Percentiles rank a stretch among this genome's conserved stretches.
Evolutionary conservation across 768 basidiomycete species (phyloP).

Genomic region (Leccinum sublutescens): DNA sequence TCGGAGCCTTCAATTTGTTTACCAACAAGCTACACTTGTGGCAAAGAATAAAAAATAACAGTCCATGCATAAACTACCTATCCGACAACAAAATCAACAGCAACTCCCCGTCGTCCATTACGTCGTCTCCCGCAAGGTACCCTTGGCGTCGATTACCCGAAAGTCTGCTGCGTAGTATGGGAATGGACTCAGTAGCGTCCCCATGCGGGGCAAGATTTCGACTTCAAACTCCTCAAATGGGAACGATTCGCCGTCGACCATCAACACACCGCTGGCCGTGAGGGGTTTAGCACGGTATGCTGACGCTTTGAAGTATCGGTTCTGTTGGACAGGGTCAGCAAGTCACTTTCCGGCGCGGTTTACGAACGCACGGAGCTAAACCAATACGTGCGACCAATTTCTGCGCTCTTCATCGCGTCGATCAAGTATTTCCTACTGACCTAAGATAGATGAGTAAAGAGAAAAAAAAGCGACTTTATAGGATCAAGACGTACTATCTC

Average conservation of each 20-base stretch:
- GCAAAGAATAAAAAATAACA: neutral
- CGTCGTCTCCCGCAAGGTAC: conserved; percentile 17
- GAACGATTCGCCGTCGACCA: conserved; percentile 77
- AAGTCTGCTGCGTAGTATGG: conserved; percentile 57
- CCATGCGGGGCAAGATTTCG: conserved; percentile 69
- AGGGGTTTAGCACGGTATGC: conserved; percentile 72
- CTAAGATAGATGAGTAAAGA: conserved; percentile 14
- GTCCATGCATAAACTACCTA: neutral
- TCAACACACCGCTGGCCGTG: conserved; percentile 49
- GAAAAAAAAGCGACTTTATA: neutral
- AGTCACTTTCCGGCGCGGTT: neutral
- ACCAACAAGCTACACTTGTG: too few species aligned
- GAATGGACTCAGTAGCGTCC: conserved; percentile 60
- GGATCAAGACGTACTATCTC: conserved; percentile 44
- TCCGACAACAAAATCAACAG: neutral
- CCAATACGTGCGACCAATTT: conserved; percentile 64
- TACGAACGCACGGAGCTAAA: conserved; percentile 46
- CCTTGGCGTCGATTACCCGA: conserved; percentile 25
- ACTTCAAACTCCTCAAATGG: conserved; percentile 76
- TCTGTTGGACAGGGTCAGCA: conserved; percentile 37
- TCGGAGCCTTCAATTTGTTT: too few species aligned
- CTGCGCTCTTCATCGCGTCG: conserved; percentile 56
- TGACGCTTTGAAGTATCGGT: conserved; percentile 69
- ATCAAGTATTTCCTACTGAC: conserved; percentile 47
- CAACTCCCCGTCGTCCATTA: neutral